These are phyloP conservation scores for Alternaria longipes DNA, from an alignment of 2,329 filamentous ascomycete species.

Conservation along the genomic window DNA sequence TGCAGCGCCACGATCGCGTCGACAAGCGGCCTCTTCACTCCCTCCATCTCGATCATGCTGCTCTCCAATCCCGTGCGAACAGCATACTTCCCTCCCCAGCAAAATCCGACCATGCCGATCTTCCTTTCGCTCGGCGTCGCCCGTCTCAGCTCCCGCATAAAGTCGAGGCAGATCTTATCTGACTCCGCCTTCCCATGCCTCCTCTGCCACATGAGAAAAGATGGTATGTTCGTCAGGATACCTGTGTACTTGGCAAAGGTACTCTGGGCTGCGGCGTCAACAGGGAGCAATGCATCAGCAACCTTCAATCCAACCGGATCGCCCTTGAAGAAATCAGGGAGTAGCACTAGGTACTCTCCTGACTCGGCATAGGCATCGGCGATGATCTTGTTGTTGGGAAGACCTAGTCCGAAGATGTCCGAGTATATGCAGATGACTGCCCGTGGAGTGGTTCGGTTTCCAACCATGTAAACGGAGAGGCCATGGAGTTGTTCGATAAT, in stretches of 20 bases:
- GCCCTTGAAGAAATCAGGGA: conserved; percentile 40
- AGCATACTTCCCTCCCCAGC: conserved; percentile 50
- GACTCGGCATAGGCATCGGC: conserved; percentile 33
- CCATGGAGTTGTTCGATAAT: conserved; percentile 27
- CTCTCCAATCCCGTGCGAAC: conserved; percentile 25
- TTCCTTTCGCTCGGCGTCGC: conserved; percentile 43
- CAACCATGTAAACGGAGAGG: conserved; percentile 33
- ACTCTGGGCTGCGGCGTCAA: conserved; percentile 48
- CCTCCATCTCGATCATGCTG: conserved; percentile 51
- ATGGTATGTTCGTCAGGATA: conserved; percentile 42
- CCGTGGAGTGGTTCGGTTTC: conserved; percentile 27
- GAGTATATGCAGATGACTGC: conserved; percentile 37
- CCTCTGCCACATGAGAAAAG: conserved; percentile 38
- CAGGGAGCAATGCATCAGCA: conserved; percentile 51
- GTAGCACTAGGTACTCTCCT: conserved; percentile 34
- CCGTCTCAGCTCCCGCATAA: conserved; percentile 41
- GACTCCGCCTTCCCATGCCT: conserved; percentile 46
- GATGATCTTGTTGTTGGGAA: conserved; percentile 41
- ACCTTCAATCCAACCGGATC: conserved; percentile 30
- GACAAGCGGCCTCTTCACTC: conserved; percentile 46
- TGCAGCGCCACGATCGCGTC: conserved; percentile 52
- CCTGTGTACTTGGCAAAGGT: conserved; percentile 52
- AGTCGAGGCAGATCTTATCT: conserved; percentile 49
- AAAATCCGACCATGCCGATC: conserved; percentile 46
- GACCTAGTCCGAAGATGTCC: conserved; percentile 34